Evolutionary conservation across 768 basidiomycete genomes (phyloP).

Genomic region (Hebeloma cylindrosporum): DNA sequence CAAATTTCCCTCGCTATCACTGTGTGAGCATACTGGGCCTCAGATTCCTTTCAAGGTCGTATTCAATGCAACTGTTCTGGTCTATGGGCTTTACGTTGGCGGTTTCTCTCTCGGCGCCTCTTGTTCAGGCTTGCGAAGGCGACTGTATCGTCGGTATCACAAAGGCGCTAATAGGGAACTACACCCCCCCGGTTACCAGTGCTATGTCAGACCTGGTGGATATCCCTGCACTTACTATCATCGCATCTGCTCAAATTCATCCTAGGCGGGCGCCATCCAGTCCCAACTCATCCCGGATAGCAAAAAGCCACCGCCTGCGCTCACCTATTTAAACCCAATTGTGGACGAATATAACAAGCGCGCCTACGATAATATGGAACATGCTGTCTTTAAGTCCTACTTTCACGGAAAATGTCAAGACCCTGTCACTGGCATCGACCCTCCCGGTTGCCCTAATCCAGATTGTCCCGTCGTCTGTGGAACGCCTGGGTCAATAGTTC

Average conservation of each 20-base stretch:
- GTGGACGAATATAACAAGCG: slow-evolving; percentile 43
- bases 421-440: slow-evolving; percentile 47
- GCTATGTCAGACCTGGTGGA: slow-evolving; percentile 46
- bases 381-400: slow-evolving; percentile 63
- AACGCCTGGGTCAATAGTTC: slow-evolving; percentile 77
- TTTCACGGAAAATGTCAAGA: slow-evolving; percentile 78
- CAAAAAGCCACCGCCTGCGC: slow-evolving; percentile 5
- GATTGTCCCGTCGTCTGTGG: slow-evolving; percentile 79
- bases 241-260: background rate
- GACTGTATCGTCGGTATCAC: slow-evolving; percentile 66
- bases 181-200: slow-evolving; percentile 39
- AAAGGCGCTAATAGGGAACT: slow-evolving; percentile 51
- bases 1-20: no score
- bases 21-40: no score
- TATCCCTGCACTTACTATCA: background rate
- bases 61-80: slow-evolving; percentile 6
- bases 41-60: background rate
- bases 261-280: slow-evolving; percentile 23
- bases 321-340: slow-evolving; percentile 47
- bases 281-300: slow-evolving; percentile 15
- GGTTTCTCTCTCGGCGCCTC: slow-evolving; percentile 25
- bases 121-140: slow-evolving; percentile 64
- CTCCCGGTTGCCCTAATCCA: slow-evolving; percentile 74
- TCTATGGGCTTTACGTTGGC: slow-evolving; percentile 21
- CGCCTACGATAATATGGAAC: slow-evolving; percentile 45